Base-by-base conservation (phyloP, 352 stramenopile genomes). In the Phytopythium cucurbitacearum region DNA sequence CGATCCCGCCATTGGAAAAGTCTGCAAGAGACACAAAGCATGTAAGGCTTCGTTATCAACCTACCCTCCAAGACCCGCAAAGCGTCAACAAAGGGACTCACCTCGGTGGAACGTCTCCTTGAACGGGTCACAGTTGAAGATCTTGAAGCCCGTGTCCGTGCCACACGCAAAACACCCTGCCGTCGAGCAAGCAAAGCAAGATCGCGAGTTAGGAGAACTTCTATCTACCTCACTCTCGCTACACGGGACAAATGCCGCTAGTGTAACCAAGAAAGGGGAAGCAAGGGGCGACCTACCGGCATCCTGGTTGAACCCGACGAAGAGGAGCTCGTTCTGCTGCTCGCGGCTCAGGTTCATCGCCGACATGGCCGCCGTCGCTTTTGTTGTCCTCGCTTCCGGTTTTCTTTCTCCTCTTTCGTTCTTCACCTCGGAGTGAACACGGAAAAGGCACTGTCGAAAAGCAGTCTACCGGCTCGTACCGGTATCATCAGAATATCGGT, bases 101-200 rank as follows among this genome's bases (percentile, higher is more conserved):
- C 87, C 85, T 64, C 97, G 82, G 45, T 97, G 83, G 61, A 99
- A 99, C 0, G 93, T 98, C 69, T 99, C 93, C 52, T 97, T 96
- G 65, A 98, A 98, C 7, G 97, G 97, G 65, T 98, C 83, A 37
- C 97, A 95, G 71, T 99, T 99, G 75, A 98, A 99, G 58, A 99
- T 99, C 53, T 96, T 91, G 75, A 99, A 99, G 21, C 97, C 97
- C 13, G 82, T 91, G 53, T 97, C 92, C 3, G 96, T 99, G 16
- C 97, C 96, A 46, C 89, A 97, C 10, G 92, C 87, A 59, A 98
- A 97, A 69, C 92, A 98, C 40, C 91, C 89, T 96, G 40, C 40
- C 16, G 13, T 11, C 28, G 5, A 35, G n/a, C 10, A 28, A 41
- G 44, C 10, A 32, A 40, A 50, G 11, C 4, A 48, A 21, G 16